Percentiles rank a stretch among this genome's conserved stretches.
These are phyloP conservation scores for Lathyrus sativus DNA, from an alignment of 306 rosid genomes.

Conservation along the genomic window DNA sequence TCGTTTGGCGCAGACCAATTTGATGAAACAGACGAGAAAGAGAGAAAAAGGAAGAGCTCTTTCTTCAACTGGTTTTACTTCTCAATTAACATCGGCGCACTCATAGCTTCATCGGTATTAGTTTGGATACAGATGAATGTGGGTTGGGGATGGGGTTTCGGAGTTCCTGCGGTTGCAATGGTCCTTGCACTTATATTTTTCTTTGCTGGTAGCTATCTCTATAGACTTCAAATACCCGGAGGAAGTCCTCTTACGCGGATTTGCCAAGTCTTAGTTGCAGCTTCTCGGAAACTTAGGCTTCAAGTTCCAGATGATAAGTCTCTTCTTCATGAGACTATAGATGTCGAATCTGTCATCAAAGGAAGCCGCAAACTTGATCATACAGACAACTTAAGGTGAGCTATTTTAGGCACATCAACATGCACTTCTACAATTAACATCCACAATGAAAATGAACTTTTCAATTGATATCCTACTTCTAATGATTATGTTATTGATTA, in stretches of 20 bases:
- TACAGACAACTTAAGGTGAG: constrained; percentile 62
- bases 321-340: constrained; percentile 72
- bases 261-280: constrained; percentile 70
- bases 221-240: constrained; percentile 72
- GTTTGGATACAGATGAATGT: constrained; percentile 84
- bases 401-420: not conserved
- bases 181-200: constrained; percentile 61
- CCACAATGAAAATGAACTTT: constrained; percentile 10
- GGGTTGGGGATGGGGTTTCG: constrained; percentile 96
- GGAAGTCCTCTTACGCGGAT: constrained; percentile 88
- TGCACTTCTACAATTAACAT: constrained; percentile 1
- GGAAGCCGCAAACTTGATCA: constrained; percentile 86
- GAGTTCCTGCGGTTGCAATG: constrained; percentile 85
- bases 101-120: constrained; percentile 71
- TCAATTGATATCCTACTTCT: not conserved
- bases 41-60: constrained; percentile 66
- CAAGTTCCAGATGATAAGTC: constrained; percentile 61
- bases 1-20: constrained; percentile 89
- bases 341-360: constrained; percentile 64
- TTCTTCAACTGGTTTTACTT: constrained; percentile 92
- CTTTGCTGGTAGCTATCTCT: constrained; percentile 59
- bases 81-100: constrained; percentile 77
- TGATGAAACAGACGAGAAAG: constrained; percentile 62
- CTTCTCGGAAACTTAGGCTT: constrained; percentile 49
- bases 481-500: constrained; percentile 18